Percentiles rank a stretch among this genome's conserved stretches.
Conservation (phyloP, 495 filamentous ascomycete species). For the Bombardia bombarda region DNA sequence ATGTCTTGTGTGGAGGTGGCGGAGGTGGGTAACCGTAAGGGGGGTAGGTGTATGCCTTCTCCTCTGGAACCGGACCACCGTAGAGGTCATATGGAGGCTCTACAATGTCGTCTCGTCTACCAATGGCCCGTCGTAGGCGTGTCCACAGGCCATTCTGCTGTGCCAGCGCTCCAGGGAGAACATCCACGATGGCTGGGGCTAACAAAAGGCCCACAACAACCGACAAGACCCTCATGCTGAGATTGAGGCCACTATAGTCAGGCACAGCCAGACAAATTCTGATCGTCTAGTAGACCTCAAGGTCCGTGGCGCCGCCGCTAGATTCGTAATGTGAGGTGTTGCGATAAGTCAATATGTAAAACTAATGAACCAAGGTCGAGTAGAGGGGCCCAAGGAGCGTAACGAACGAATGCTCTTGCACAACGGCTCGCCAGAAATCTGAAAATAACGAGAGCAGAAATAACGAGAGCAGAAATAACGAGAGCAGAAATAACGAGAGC, state of each 20-base stretch:
- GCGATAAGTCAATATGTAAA: background rate
- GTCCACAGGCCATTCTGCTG: constrained; percentile 18
- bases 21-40: constrained; percentile 38
- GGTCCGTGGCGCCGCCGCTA: too few relatives aligned
- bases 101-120: constrained; percentile 6
- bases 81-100: constrained; percentile 19
- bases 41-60: constrained; percentile 28
- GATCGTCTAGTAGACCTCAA: too few relatives aligned
- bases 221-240: constrained; percentile 30
- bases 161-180: constrained; percentile 19
- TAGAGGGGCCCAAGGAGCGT: background rate
- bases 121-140: constrained; percentile 15
- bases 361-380: background rate
- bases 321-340: background rate
- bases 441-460: too few relatives aligned
- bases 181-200: constrained; percentile 23
- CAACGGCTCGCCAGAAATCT: background rate
- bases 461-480: too few relatives aligned
- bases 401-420: constrained; percentile 6
- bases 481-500: too few relatives aligned
- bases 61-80: constrained; percentile 15
- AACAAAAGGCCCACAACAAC: constrained; percentile 27
- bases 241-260: background rate
- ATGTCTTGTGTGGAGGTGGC: constrained; percentile 16
- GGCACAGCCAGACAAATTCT: too few relatives aligned